A percentile compares a stretch with the other conserved stretches of the same genome.
Evolutionary conservation across 1,139 yeast genomes (phyloP).

Genomic region (Hansenula anomala): DNA sequence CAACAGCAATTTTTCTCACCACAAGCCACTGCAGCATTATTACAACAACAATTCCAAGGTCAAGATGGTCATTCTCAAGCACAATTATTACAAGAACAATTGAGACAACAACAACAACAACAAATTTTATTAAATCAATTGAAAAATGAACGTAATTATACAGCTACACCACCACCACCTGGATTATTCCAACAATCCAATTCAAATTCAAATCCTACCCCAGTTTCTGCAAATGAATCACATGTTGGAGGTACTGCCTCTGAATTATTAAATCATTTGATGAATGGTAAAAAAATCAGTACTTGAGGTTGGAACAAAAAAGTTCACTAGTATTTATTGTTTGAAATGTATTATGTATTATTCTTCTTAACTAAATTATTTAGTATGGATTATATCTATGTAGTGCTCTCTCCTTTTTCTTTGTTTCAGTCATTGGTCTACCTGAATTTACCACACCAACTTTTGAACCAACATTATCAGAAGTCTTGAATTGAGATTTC

Average conservation of each 20-base stretch:
- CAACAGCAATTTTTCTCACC: slow-evolving; percentile 19
- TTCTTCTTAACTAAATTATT: no score
- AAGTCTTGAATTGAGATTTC: slow-evolving; percentile 23
- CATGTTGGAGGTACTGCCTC: slow-evolving; percentile 40
- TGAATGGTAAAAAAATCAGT: slow-evolving; percentile 56
- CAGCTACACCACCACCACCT: slow-evolving; percentile 41
- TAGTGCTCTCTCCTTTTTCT: neutral
- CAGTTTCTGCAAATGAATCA: slow-evolving; percentile 9
- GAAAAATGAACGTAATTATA: slow-evolving; percentile 14
- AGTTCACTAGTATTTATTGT: neutral
- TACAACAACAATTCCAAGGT: slow-evolving; percentile 18
- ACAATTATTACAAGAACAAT: slow-evolving; percentile 18
- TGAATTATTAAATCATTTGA: slow-evolving; percentile 63
- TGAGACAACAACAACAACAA: slow-evolving; percentile 16
- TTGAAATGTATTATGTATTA: neutral
- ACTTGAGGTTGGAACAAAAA: slow-evolving; percentile 18
- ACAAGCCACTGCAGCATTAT: slow-evolving; percentile 20
- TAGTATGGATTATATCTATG: slow-evolving; percentile 10
- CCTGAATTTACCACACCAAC: slow-evolving; percentile 25
- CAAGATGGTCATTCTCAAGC: slow-evolving; percentile 16
- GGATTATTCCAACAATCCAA: slow-evolving; percentile 34
- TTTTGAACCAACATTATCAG: slow-evolving; percentile 21
- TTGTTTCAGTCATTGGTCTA: slow-evolving; percentile 10
- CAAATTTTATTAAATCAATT: slow-evolving; percentile 8
- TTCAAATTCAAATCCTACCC: slow-evolving; percentile 10